Evolutionary conservation across 1,139 yeast species (phyloP), one percentile per base, ranked within the genome.

Genomic region (Blastobotrys petasosporus): DNA sequence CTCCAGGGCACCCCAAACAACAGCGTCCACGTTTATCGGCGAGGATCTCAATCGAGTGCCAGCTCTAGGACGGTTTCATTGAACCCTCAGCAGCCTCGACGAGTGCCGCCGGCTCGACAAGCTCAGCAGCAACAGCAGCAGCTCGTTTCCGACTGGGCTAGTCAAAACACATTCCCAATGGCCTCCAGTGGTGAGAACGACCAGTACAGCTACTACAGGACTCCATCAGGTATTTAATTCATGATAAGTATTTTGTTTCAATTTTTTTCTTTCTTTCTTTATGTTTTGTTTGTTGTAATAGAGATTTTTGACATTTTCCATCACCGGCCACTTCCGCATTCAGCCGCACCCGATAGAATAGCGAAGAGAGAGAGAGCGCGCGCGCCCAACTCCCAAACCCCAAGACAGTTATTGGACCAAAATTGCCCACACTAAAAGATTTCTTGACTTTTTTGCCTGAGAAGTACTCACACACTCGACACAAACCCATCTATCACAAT

Each of bases 221-320:
- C 36, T 8, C 45, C 45, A 36, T 29, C 20, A 16, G 45, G 45
- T 2, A 36, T 41, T 35, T 41, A 41, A 36, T 33, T 11, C 11
- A 2, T 33, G 4, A 11, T 33, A 11, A n/a, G 11, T 8, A 29
- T 29, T 8, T 8, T 29, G 11, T 29, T 29, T 36, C 10, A 6
- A 8, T 2, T 12, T 36, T 36, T 15, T 17, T 31, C 33, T 8
- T 8, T 5, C 15, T n/a, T 31, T 8, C 11, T 8, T 29, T 29
- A 29, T 29, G 31, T 11, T 29, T 29, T 29, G 31, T 29, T 8
- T 29, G 31, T 29, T 31, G 5, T 31, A 31, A 31, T n/a, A 31
- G 15, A n/a, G 4, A n/a, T 31, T n/a, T 8, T 31, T n/a, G 33
- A n/a, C 12, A 31, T 31, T 31, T 31, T 13, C 7, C 25, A 20